Evolutionary conservation across 78 protist genomes (phyloP).

Genomic region (Dictyostelium purpureum): DNA sequence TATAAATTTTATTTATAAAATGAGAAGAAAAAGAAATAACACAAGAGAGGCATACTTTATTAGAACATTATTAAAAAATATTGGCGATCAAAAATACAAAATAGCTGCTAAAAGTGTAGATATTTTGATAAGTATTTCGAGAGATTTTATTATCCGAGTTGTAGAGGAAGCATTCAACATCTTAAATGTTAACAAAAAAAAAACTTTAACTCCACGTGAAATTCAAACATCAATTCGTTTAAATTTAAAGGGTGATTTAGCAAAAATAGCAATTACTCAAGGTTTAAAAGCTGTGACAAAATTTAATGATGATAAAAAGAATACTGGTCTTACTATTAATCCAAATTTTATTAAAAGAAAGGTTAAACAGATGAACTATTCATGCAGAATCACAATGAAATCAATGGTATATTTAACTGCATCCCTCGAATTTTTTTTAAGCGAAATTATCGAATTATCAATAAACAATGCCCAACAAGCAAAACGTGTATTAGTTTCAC

Average conservation of each 20-base stretch:
- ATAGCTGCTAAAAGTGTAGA: not conserved
- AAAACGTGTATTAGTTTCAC: not conserved
- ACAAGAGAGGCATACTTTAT: no score
- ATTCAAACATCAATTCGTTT: not conserved
- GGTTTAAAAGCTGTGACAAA: no score
- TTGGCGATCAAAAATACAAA: no score
- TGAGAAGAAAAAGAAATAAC: no score
- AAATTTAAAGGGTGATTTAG: not conserved
- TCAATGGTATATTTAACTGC: slow-evolving; percentile 6
- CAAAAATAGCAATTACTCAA: not conserved
- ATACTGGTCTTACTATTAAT: no score
- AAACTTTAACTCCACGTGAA: not conserved
- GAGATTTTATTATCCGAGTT: not conserved
- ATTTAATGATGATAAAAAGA: no score
- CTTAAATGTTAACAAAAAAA: not conserved
- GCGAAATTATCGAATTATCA: slow-evolving; percentile 5
- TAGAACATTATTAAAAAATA: no score
- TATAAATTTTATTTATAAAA: no score
- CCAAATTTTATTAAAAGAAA: not conserved
- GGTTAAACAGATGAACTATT: not conserved
- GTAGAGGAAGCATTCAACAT: not conserved
- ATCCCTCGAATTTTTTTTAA: not conserved
- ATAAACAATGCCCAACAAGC: not conserved
- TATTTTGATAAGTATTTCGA: not conserved
- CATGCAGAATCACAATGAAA: not conserved